Conservation (phyloP, 306 rosid genomes). For the Rosa multiflora region DNA sequence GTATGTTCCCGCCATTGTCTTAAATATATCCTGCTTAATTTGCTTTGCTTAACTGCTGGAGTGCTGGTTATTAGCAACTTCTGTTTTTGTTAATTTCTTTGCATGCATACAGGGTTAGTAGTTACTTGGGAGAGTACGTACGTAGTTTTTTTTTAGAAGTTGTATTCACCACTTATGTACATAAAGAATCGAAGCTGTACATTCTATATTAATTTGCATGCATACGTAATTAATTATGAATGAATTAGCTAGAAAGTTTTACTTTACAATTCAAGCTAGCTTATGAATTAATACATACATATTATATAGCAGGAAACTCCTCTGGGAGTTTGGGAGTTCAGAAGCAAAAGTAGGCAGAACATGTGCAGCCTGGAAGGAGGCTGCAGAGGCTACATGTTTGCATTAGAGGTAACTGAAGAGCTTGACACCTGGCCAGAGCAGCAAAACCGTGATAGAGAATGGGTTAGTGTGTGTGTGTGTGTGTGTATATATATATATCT, state of each 20-base stretch:
- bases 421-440: constrained; percentile 81
- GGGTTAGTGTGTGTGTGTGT: constrained; percentile 42
- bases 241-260: neutral
- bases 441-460: constrained; percentile 56
- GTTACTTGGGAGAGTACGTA: too few species aligned
- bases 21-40: neutral
- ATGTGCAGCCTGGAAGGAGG: constrained; percentile 61
- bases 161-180: too few species aligned
- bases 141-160: too few species aligned
- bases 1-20: constrained; percentile 43
- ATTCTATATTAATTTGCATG: too few species aligned
- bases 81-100: too few species aligned
- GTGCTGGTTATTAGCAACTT: too few species aligned
- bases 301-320: constrained; percentile 49
- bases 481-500: too few species aligned
- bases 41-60: too few species aligned
- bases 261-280: neutral
- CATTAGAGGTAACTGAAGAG: constrained; percentile 81
- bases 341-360: constrained; percentile 78
- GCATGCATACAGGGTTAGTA: too few species aligned
- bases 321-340: constrained; percentile 82
- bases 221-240: neutral
- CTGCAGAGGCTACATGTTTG: constrained; percentile 86
- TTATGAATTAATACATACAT: neutral
- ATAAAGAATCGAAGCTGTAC: too few species aligned